Evolutionary conservation across 805 yeast species (phyloP).

Genomic region (Priceomyces castillae): DNA sequence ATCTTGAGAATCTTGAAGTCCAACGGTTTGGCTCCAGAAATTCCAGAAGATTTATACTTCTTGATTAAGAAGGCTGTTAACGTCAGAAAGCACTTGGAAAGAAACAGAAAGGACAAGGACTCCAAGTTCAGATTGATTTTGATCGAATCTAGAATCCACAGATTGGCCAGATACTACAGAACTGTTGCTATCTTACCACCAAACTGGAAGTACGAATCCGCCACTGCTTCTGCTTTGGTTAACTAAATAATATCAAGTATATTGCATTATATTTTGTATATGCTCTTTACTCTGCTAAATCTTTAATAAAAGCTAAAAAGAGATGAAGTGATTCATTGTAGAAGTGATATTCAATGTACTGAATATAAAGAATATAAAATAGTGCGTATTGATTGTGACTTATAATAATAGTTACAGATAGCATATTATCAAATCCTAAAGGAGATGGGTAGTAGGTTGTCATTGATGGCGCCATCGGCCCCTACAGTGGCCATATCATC

Average conservation of each 20-base stretch:
- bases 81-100: slow-evolving; percentile 99
- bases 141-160: slow-evolving; percentile 99
- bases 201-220: slow-evolving; percentile 99
- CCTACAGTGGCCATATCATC: slow-evolving; percentile 91
- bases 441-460: slow-evolving; percentile 81
- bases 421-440: neutral
- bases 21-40: slow-evolving; percentile 99
- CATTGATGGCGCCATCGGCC: slow-evolving; percentile 84
- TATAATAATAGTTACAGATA: neutral
- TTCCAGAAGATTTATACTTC: slow-evolving; percentile 99
- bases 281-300: neutral
- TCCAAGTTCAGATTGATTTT: slow-evolving; percentile 99
- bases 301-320: neutral
- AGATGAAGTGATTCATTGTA: neutral
- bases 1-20: slow-evolving; percentile 98
- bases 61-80: slow-evolving; percentile 99
- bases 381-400: neutral
- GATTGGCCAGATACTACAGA: slow-evolving; percentile 99
- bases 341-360: too few species aligned
- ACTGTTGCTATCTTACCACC: slow-evolving; percentile 98
- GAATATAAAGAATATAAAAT: neutral
- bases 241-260: slow-evolving; percentile 56
- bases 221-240: slow-evolving; percentile 99
- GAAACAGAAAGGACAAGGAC: slow-evolving; percentile 99
- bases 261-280: slow-evolving; percentile 7